Conservation (phyloP, 768 basidiomycete species). For the Asterophora lycoperdoides region DNA sequence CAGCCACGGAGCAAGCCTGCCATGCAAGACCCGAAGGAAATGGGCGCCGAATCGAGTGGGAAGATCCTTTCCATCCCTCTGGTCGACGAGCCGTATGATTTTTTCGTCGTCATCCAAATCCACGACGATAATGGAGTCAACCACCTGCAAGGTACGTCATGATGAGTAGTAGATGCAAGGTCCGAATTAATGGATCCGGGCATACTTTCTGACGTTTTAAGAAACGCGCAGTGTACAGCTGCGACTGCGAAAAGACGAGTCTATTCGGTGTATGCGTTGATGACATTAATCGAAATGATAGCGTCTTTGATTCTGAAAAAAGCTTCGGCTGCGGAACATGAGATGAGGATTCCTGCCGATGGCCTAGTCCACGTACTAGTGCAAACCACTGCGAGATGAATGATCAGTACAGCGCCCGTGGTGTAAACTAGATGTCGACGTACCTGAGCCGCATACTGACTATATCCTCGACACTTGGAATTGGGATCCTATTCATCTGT, state of each 20-base stretch:
- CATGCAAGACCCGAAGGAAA: slow-evolving; percentile 46
- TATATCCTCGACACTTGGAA: slow-evolving; percentile 43
- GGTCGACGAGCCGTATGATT: slow-evolving; percentile 54
- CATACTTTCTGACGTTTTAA: slow-evolving; percentile 51
- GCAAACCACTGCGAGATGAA: slow-evolving; percentile 41
- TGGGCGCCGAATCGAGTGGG: slow-evolving; percentile 45
- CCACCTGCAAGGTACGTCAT: slow-evolving; percentile 30
- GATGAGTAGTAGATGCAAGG: not conserved
- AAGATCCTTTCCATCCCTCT: slow-evolving; percentile 54
- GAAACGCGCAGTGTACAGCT: slow-evolving; percentile 55
- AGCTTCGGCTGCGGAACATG: slow-evolving; percentile 43
- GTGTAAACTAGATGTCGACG: slow-evolving; percentile 15
- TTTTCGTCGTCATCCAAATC: slow-evolving; percentile 64
- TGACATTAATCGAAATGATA: slow-evolving; percentile 53
- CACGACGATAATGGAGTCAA: slow-evolving; percentile 58
- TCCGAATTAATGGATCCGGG: not conserved
- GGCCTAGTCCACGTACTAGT: slow-evolving; percentile 34
- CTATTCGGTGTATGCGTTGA: slow-evolving; percentile 57
- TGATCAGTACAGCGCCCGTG: not conserved
- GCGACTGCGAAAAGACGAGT: slow-evolving; percentile 54
- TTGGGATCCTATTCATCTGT: slow-evolving; percentile 41
- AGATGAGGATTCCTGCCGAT: not conserved
- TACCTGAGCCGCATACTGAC: slow-evolving; percentile 53
- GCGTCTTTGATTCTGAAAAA: slow-evolving; percentile 45
- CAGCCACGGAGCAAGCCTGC: slow-evolving; percentile 50